phyloP scores from a whole-genome alignment of 2,329 filamentous ascomycete species.

The Stagonosporopsis tanaceti region DNA sequence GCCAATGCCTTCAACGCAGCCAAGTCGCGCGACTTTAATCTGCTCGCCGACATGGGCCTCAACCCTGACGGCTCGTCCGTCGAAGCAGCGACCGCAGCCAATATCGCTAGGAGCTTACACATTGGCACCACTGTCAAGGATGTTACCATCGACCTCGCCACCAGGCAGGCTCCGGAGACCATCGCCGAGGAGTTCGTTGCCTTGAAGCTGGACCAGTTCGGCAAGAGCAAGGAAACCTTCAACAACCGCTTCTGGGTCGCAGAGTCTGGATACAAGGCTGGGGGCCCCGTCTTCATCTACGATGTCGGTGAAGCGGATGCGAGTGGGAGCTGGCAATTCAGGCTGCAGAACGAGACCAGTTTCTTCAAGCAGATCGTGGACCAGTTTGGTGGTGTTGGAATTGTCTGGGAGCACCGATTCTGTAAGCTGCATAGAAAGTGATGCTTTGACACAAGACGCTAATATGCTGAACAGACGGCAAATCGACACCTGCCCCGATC shows the following conservation, averaged over 20 bases:
- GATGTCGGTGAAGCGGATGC: slow-evolving; percentile 49
- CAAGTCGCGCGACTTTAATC: slow-evolving; percentile 30
- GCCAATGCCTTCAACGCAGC: slow-evolving; percentile 32
- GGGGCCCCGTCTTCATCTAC: slow-evolving; percentile 51
- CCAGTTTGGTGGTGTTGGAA: slow-evolving; percentile 48
- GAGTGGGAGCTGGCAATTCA: slow-evolving; percentile 29
- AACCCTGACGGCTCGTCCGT: slow-evolving; percentile 44
- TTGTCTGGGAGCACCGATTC: slow-evolving; percentile 53
- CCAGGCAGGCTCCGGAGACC: slow-evolving; percentile 19
- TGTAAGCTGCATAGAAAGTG: slow-evolving; percentile 27
- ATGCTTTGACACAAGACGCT: background rate
- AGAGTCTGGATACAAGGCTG: slow-evolving; percentile 43
- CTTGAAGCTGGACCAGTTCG: slow-evolving; percentile 50
- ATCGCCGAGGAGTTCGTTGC: slow-evolving; percentile 45
- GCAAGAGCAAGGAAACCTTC: slow-evolving; percentile 41
- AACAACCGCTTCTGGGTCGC: slow-evolving; percentile 51
- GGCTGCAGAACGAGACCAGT: slow-evolving; percentile 40
- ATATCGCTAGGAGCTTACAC: slow-evolving; percentile 21
- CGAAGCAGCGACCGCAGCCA: slow-evolving; percentile 1
- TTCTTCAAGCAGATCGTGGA: slow-evolving; percentile 50
- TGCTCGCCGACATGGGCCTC: slow-evolving; percentile 45
- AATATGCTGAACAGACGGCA: slow-evolving; percentile 42
- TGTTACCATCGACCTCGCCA: background rate
- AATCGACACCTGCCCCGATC: slow-evolving; percentile 47
- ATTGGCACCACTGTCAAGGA: slow-evolving; percentile 14